phyloP scores from a whole-genome alignment of 75 land plant genomes.

The Sequoia sempervirens region DNA sequence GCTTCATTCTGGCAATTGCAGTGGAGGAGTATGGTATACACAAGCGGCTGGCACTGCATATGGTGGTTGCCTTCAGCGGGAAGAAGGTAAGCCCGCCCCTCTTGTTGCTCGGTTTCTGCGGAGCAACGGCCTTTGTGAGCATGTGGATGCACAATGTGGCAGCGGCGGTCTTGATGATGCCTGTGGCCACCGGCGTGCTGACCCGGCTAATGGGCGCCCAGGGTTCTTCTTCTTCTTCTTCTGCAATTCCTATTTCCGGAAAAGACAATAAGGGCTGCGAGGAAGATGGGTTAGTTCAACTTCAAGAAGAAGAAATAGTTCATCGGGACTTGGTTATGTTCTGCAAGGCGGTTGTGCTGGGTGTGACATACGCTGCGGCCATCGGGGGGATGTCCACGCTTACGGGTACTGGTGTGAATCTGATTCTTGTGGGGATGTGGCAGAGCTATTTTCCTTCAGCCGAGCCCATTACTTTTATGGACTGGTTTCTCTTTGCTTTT shows the following conservation, averaged over 20 bases:
- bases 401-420: constrained; percentile 82
- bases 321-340: constrained; percentile 23
- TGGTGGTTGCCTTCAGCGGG: constrained; percentile 61
- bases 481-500: constrained; percentile 76
- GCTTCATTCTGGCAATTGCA: constrained; percentile 85
- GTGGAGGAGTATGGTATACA: constrained; percentile 77
- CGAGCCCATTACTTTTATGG: constrained; percentile 59
- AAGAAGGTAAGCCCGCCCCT: constrained; percentile 65
- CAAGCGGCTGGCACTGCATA: constrained; percentile 69
- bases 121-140: constrained; percentile 78
- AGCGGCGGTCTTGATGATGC: constrained; percentile 86
- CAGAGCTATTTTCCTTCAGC: constrained; percentile 56
- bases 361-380: constrained; percentile 62
- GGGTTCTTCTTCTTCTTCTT: neutral
- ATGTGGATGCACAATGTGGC: constrained; percentile 97
- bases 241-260: neutral
- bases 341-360: constrained; percentile 71
- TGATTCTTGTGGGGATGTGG: constrained; percentile 80
- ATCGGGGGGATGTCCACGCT: constrained; percentile 84
- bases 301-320: neutral
- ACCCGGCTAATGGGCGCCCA: constrained; percentile 31
- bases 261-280: neutral
- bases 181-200: constrained; percentile 79
- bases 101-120: constrained; percentile 79
- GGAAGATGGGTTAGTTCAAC: neutral